These are phyloP conservation scores for Brassica hybrid DNA, from an alignment of 441 rosid species.

Conservation along the genomic window DNA sequence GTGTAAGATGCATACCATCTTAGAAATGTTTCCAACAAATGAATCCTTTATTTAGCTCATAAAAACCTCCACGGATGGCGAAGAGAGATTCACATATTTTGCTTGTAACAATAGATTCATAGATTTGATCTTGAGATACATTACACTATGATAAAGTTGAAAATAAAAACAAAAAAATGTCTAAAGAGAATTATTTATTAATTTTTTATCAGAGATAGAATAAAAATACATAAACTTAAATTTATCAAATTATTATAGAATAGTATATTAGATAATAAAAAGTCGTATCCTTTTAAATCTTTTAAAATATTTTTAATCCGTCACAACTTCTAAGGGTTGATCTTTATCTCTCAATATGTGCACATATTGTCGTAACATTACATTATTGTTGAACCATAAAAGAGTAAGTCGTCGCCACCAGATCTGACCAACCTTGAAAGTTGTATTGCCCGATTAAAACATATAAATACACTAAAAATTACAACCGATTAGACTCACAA, in stretches of 20 bases:
- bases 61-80: slow-evolving; percentile 12
- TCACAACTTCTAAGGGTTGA: not conserved
- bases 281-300: not conserved
- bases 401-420: not conserved
- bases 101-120: not conserved
- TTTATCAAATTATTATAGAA: not conserved
- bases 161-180: too few species aligned
- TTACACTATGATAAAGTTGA: too few species aligned
- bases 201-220: not conserved
- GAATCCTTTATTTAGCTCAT: slow-evolving; percentile 26
- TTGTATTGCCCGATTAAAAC: not conserved
- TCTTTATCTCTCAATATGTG: not conserved
- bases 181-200: too few species aligned
- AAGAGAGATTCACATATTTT: not conserved
- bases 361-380: not conserved
- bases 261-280: not conserved
- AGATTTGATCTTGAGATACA: too few species aligned
- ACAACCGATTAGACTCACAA: not conserved
- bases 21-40: not conserved
- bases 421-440: not conserved
- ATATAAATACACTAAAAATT: not conserved
- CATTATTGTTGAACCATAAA: not conserved
- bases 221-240: not conserved
- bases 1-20: not conserved
- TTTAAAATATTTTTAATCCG: not conserved